These are phyloP conservation scores for Hypomontagnella monticulosa DNA, from an alignment of 495 filamentous ascomycete species.

Conservation along the genomic window DNA sequence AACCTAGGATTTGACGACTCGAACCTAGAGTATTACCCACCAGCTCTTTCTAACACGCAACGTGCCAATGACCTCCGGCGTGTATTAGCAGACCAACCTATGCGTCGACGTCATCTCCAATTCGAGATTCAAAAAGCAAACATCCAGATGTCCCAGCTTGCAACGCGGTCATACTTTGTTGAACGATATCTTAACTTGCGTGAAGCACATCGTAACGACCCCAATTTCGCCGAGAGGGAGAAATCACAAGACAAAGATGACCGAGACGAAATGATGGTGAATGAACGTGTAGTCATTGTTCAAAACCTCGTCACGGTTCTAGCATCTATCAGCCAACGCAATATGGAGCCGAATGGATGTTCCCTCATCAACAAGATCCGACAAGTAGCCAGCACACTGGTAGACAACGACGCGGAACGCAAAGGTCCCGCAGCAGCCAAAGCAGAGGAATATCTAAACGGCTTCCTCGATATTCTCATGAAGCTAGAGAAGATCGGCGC, in stretches of 20 bases:
- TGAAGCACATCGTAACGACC: constrained; percentile 58
- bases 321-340: constrained; percentile 75
- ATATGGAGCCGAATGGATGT: constrained; percentile 82
- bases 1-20: constrained; percentile 43
- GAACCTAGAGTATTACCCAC: constrained; percentile 50
- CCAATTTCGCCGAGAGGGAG: constrained; percentile 39
- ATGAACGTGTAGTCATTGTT: constrained; percentile 79
- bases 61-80: constrained; percentile 52
- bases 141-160: constrained; percentile 78
- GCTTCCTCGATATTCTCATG: constrained; percentile 75
- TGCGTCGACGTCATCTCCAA: constrained; percentile 67
- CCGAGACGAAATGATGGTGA: constrained; percentile 64
- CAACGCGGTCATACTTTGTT: constrained; percentile 80
- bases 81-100: constrained; percentile 45
- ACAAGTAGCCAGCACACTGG: constrained; percentile 77
- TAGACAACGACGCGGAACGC: constrained; percentile 66
- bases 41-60: constrained; percentile 45
- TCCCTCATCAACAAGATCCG: constrained; percentile 78
- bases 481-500: constrained; percentile 69
- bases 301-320: constrained; percentile 76
- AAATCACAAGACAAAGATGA: constrained; percentile 43
- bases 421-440: constrained; percentile 65
- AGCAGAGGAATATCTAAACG: constrained; percentile 71
- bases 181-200: constrained; percentile 79
- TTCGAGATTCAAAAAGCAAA: constrained; percentile 88